Conservation (phyloP, 1,284 basidiomycete genomes). For the Melampsora larici-populina region DNA sequence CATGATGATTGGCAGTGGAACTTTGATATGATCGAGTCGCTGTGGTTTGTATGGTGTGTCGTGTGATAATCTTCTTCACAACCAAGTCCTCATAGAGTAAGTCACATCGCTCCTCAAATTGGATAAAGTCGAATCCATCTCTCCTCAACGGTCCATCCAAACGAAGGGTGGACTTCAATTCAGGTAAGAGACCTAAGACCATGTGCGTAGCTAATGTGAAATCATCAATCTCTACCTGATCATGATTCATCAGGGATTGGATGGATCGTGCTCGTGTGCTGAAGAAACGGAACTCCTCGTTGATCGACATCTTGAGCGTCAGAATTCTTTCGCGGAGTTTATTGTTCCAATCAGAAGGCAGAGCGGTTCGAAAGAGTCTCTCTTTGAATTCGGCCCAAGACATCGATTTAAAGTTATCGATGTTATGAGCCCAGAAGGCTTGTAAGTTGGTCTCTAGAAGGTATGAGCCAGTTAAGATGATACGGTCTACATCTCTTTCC, state of each 20-base stretch:
- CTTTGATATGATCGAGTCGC: background rate
- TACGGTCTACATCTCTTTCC: too few species aligned
- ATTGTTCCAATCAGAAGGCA: background rate
- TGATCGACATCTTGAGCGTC: background rate
- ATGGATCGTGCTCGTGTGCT: background rate
- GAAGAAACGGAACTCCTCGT: background rate
- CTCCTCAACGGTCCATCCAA: too few species aligned
- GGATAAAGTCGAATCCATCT: background rate
- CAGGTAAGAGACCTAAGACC: background rate
- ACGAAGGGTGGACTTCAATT: background rate
- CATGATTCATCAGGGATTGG: too few species aligned
- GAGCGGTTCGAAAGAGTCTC: background rate
- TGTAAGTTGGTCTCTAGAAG: constrained; percentile 15
- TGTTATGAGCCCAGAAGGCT: background rate
- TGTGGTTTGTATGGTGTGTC: too few species aligned
- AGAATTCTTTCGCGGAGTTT: background rate
- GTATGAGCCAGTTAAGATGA: too few species aligned
- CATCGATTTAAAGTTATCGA: background rate
- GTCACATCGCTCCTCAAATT: background rate
- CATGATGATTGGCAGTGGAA: background rate
- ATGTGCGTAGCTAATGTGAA: background rate
- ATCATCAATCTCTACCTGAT: too few species aligned
- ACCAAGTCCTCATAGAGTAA: background rate
- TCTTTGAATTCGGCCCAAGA: constrained; percentile 5
- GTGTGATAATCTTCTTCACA: background rate